Evolutionary conservation across 2,329 filamentous ascomycete species (phyloP).

Genomic region (Fusarium burgessii): DNA sequence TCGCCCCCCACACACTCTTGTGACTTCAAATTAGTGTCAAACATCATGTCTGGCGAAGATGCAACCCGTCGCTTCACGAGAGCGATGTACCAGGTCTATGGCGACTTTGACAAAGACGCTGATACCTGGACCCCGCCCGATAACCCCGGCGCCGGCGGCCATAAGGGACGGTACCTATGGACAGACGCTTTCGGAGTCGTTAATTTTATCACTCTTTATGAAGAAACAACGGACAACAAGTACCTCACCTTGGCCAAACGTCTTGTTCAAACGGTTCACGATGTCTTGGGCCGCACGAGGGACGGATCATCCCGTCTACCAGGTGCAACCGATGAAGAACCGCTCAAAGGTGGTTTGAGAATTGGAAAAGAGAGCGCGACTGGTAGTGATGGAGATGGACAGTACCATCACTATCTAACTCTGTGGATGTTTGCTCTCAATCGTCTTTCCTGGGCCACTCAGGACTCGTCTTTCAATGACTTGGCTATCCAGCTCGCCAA

Average conservation of each 20-base stretch:
- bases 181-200: conserved; percentile 71
- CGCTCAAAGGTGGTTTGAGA: conserved; percentile 65
- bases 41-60: conserved; percentile 9
- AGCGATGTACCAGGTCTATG: conserved; percentile 56
- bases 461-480: conserved; percentile 60
- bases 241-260: conserved; percentile 63
- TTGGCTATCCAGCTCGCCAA: conserved; percentile 64
- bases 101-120: conserved; percentile 47
- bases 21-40: neutral
- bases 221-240: conserved; percentile 49
- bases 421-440: conserved; percentile 74
- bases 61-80: conserved; percentile 48
- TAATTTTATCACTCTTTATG: conserved; percentile 67
- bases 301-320: conserved; percentile 61
- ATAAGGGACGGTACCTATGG: conserved; percentile 70
- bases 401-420: conserved; percentile 72
- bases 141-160: conserved; percentile 61
- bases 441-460: conserved; percentile 61
- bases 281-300: conserved; percentile 63
- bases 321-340: conserved; percentile 63
- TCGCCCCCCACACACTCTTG: neutral
- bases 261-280: conserved; percentile 64
- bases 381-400: conserved; percentile 67
- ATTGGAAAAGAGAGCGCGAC: conserved; percentile 66
- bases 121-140: conserved; percentile 60